phyloP scores from a whole-genome alignment of 2,329 filamentous ascomycete genomes.

The Aspergillus sp. region DNA sequence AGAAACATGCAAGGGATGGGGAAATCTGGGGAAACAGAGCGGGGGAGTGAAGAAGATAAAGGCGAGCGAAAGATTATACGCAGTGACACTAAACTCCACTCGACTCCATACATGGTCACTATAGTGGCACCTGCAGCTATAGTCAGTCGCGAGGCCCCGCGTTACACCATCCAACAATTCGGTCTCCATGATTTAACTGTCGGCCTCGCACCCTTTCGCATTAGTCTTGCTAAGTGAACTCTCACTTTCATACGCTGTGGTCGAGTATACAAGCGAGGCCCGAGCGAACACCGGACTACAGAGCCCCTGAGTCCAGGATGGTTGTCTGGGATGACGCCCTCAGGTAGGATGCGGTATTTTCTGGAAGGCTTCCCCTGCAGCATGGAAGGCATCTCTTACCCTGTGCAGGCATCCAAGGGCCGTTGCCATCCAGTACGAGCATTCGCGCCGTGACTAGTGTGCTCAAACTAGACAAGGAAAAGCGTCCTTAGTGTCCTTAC shows the following conservation, averaged over 20 bases:
- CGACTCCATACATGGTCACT: not conserved
- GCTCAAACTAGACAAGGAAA: not conserved
- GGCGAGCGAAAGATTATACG: constrained; percentile 4
- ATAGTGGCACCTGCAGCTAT: constrained; percentile 1
- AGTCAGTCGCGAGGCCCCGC: constrained; percentile 3
- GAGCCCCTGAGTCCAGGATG: constrained; percentile 3
- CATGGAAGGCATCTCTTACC: not conserved
- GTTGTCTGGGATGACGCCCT: not conserved
- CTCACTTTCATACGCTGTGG: not conserved
- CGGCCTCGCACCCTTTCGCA: not conserved
- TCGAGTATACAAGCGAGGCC: not conserved
- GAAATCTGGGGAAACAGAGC: constrained; percentile 18
- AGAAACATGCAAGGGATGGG: not conserved
- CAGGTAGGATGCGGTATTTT: constrained; percentile 9
- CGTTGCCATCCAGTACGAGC: not conserved
- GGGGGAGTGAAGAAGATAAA: constrained; percentile 12
- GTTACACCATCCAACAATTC: constrained; percentile 2
- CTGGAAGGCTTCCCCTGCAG: constrained; percentile 7
- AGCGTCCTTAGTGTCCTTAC: not conserved
- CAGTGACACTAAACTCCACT: not conserved
- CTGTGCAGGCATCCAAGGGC: not conserved
- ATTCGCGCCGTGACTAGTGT: not conserved
- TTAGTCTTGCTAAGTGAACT: not conserved
- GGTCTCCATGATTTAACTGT: not conserved
- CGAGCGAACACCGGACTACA: constrained; percentile 1